A percentile compares a stretch with the other conserved stretches of the same genome.
These are phyloP conservation scores for Boletus sp. DNA, from an alignment of 768 basidiomycete genomes.

Conservation along the genomic window DNA sequence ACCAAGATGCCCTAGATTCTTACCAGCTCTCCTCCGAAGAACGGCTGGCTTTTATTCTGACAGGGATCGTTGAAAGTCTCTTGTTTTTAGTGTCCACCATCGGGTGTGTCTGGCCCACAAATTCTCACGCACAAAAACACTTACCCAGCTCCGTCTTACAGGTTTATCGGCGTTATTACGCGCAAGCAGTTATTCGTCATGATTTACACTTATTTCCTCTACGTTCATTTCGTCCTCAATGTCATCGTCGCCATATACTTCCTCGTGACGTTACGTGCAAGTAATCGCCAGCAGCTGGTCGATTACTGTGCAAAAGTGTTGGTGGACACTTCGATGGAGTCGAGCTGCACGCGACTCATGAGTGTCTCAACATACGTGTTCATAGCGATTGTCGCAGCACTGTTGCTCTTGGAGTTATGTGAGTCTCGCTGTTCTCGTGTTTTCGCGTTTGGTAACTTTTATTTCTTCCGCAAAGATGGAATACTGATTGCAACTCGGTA, in stretches of 20 bases:
- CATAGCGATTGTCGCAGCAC: slow-evolving; percentile 39
- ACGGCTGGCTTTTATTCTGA: slow-evolving; percentile 43
- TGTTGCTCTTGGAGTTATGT: slow-evolving; percentile 59
- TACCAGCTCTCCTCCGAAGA: slow-evolving; percentile 30
- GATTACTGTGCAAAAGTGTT: slow-evolving; percentile 47
- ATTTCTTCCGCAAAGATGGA: slow-evolving; percentile 39
- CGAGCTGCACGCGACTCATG: slow-evolving; percentile 44
- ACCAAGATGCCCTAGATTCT: slow-evolving; percentile 29
- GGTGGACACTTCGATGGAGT: slow-evolving; percentile 37
- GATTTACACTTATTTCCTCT: slow-evolving; percentile 54
- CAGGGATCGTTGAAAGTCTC: slow-evolving; percentile 51
- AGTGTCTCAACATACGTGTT: slow-evolving; percentile 44
- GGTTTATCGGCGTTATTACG: slow-evolving; percentile 60
- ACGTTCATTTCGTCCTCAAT: slow-evolving; percentile 56
- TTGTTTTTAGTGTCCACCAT: slow-evolving; percentile 52
- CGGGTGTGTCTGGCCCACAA: slow-evolving; percentile 40
- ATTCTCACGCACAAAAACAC: background rate
- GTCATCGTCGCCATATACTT: slow-evolving; percentile 50
- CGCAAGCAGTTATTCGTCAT: slow-evolving; percentile 59
- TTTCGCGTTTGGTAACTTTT: background rate
- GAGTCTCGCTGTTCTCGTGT: slow-evolving; percentile 24
- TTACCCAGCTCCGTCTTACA: slow-evolving; percentile 23
- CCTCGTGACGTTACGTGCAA: slow-evolving; percentile 46
- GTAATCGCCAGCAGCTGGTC: slow-evolving; percentile 40
- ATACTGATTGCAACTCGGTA: slow-evolving; percentile 52